phyloP scores from a whole-genome alignment of 2,329 filamentous ascomycete genomes.

The Fusarium falciforme region DNA sequence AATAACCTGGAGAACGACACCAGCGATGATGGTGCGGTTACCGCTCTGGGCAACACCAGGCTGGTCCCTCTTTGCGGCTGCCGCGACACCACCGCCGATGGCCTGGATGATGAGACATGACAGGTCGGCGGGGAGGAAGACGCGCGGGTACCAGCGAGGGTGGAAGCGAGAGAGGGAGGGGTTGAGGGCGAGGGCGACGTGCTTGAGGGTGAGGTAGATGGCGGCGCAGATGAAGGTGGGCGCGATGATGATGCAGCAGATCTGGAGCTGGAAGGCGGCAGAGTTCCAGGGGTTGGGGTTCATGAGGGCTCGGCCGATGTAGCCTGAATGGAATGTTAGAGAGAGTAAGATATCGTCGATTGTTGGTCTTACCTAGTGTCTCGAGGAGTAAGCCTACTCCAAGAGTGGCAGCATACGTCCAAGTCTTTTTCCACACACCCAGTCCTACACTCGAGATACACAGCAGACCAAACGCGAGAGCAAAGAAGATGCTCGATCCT shows the following conservation, averaged over 20 bases:
- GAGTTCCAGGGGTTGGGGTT: conserved; percentile 66
- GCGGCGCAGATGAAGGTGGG: conserved; percentile 71
- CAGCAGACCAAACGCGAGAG: conserved; percentile 60
- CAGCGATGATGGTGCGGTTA: conserved; percentile 65
- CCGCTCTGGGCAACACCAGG: conserved; percentile 55
- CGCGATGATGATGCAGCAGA: conserved; percentile 69
- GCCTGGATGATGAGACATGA: conserved; percentile 70
- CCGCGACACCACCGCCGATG: conserved; percentile 67
- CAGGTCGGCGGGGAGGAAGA: conserved; percentile 71
- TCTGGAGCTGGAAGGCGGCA: conserved; percentile 67
- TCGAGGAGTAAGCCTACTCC: conserved; percentile 63
- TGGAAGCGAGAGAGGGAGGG: conserved; percentile 63
- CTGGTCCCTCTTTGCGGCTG: conserved; percentile 57
- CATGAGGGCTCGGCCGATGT: conserved; percentile 63
- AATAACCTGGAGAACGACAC: conserved; percentile 64
- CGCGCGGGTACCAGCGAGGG: conserved; percentile 63
- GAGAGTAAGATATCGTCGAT: background rate
- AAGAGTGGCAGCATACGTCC: conserved; percentile 64
- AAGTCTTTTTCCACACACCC: conserved; percentile 64
- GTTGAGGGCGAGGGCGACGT: conserved; percentile 63
- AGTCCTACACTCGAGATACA: conserved; percentile 55
- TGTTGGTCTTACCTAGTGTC: conserved; percentile 55
- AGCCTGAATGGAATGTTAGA: conserved; percentile 53
- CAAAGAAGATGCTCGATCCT: conserved; percentile 67
- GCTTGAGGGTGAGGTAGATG: conserved; percentile 74